Evolutionary conservation across 805 yeast species (phyloP).

Genomic region (Barnettozyma californica): DNA sequence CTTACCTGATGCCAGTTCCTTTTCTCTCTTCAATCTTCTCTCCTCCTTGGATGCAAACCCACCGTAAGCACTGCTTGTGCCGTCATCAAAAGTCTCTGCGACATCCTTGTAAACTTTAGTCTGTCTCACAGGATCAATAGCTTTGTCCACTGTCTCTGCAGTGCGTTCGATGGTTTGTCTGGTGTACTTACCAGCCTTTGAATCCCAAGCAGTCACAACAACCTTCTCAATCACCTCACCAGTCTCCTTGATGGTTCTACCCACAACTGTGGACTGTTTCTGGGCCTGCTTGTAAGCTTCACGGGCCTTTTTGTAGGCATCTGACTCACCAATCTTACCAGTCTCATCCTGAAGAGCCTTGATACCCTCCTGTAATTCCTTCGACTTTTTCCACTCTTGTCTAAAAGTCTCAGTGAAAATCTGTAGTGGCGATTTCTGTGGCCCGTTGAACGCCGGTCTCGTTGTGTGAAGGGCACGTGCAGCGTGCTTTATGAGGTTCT

Average conservation of each 20-base stretch:
- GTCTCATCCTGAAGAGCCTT: slow-evolving; percentile 95
- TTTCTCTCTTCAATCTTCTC: slow-evolving; percentile 68
- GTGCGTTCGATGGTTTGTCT: slow-evolving; percentile 76
- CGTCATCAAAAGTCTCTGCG: slow-evolving; percentile 84
- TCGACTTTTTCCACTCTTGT: slow-evolving; percentile 84
- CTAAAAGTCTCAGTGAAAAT: slow-evolving; percentile 91
- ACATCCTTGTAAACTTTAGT: slow-evolving; percentile 88
- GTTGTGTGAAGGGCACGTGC: slow-evolving; percentile 24
- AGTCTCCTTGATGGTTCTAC: slow-evolving; percentile 75
- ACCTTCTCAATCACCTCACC: slow-evolving; percentile 92
- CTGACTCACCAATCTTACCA: slow-evolving; percentile 89
- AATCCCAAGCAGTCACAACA: slow-evolving; percentile 93
- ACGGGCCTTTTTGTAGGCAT: slow-evolving; percentile 86
- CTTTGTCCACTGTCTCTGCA: slow-evolving; percentile 81
- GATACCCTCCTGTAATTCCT: slow-evolving; percentile 85
- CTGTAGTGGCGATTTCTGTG: slow-evolving; percentile 73
- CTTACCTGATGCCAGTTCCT: slow-evolving; percentile 52
- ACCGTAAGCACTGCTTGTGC: slow-evolving; percentile 84
- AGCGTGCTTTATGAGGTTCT: slow-evolving; percentile 5
- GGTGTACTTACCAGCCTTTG: slow-evolving; percentile 86
- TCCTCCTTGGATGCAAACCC: slow-evolving; percentile 84
- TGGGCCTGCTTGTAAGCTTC: slow-evolving; percentile 89
- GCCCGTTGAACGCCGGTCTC: slow-evolving; percentile 15
- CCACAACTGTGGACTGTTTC: slow-evolving; percentile 60
- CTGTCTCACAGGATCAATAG: slow-evolving; percentile 87